Percentiles rank a stretch among this genome's conserved stretches.
phyloP scores from a whole-genome alignment of 495 filamentous ascomycete species.

The Penicillium manginii region DNA sequence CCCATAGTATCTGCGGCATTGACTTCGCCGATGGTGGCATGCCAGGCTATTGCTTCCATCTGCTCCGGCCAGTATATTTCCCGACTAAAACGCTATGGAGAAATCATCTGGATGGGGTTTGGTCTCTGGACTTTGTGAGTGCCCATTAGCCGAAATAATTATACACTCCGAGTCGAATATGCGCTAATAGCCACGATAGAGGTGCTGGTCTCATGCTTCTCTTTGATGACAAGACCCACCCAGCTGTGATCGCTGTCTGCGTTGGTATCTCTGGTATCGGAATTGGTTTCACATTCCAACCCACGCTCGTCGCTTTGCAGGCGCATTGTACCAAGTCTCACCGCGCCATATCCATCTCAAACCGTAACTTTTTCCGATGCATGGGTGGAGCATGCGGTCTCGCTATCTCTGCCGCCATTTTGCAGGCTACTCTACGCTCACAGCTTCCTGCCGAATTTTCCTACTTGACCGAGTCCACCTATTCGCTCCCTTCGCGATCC shows the following conservation, averaged over 20 bases:
- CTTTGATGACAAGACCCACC: slow-evolving; percentile 50
- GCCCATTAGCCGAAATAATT: background rate
- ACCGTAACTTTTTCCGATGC: slow-evolving; percentile 66
- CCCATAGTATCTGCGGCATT: slow-evolving; percentile 55
- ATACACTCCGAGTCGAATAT: background rate
- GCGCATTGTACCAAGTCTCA: slow-evolving; percentile 61
- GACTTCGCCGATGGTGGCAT: slow-evolving; percentile 55
- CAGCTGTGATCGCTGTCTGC: slow-evolving; percentile 55
- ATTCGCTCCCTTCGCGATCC: slow-evolving; percentile 40
- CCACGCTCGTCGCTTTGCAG: slow-evolving; percentile 64
- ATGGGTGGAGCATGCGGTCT: slow-evolving; percentile 64
- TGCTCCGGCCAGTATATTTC: slow-evolving; percentile 62
- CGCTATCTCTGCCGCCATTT: slow-evolving; percentile 60
- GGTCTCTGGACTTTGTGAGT: slow-evolving; percentile 55
- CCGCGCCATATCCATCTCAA: slow-evolving; percentile 62
- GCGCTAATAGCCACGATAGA: slow-evolving; percentile 19
- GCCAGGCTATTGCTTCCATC: slow-evolving; percentile 56
- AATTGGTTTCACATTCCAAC: slow-evolving; percentile 63
- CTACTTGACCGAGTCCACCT: slow-evolving; percentile 45
- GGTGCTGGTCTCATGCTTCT: slow-evolving; percentile 57
- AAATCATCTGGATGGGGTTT: slow-evolving; percentile 61
- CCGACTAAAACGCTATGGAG: slow-evolving; percentile 56
- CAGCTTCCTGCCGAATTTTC: slow-evolving; percentile 47
- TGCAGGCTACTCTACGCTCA: slow-evolving; percentile 54
- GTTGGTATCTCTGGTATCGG: slow-evolving; percentile 58